A percentile compares a stretch with the other conserved stretches of the same genome.
Conservation (phyloP, 2,329 filamentous ascomycete species). For the Talaromyces albobiverticillius region DNA sequence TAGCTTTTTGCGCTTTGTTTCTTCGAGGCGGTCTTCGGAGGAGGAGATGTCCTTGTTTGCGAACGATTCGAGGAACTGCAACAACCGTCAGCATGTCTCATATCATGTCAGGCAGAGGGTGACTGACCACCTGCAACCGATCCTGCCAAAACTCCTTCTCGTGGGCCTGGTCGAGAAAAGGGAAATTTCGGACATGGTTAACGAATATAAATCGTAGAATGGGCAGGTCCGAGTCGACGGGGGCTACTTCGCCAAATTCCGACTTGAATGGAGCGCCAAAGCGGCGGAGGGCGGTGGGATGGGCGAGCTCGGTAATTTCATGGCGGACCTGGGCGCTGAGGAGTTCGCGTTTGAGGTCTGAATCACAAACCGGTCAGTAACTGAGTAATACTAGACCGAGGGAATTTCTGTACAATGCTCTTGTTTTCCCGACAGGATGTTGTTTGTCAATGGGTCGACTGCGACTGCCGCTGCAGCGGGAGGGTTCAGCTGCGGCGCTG, state of each 20-base stretch:
- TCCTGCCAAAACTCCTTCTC: conserved; percentile 99
- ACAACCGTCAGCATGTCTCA: conserved; percentile 13
- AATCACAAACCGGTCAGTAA: conserved; percentile 16
- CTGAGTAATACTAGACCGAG: too few species aligned
- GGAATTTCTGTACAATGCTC: conserved; percentile 96
- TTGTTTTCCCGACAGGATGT: conserved; percentile 85
- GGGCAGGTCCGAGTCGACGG: conserved; percentile 88
- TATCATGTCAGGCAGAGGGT: too few species aligned
- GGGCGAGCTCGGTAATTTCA: conserved; percentile 91
- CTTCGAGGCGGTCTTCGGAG: conserved; percentile 91
- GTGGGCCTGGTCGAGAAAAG: conserved; percentile 90
- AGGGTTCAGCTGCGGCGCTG: conserved; percentile 6
- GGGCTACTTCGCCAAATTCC: conserved; percentile 86
- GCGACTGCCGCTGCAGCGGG: neutral
- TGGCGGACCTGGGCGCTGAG: conserved; percentile 83
- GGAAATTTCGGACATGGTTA: conserved; percentile 95
- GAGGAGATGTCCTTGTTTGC: conserved; percentile 96
- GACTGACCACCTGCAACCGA: conserved; percentile 91
- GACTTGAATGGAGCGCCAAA: conserved; percentile 96
- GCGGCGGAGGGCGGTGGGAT: conserved; percentile 86
- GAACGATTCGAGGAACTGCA: conserved; percentile 91
- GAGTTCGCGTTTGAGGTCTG: conserved; percentile 94
- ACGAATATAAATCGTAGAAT: conserved; percentile 96
- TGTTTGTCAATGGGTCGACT: conserved; percentile 39
- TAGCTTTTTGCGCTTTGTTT: conserved; percentile 90